These are phyloP conservation scores for Linnemannia schmuckeri DNA, from an alignment of 192 early-diverging fungal species.

Conservation along the genomic window DNA sequence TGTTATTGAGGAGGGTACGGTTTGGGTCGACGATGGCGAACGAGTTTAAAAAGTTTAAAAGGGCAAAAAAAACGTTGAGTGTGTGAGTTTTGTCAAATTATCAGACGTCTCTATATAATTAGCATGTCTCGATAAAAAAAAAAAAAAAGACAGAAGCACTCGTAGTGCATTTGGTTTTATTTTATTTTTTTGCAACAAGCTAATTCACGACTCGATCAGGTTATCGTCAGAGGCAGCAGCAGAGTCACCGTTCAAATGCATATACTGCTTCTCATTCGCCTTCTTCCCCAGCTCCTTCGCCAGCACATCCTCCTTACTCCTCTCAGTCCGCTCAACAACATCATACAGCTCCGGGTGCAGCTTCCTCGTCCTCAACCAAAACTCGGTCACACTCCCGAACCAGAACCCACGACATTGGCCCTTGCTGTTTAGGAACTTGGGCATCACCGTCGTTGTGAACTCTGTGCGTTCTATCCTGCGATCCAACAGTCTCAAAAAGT, in stretches of 20 bases:
- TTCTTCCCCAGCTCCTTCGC: background rate
- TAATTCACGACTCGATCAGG: background rate
- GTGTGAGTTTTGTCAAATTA: too few relatives aligned
- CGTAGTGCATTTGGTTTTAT: too few relatives aligned
- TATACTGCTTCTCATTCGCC: background rate
- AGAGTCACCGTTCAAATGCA: background rate
- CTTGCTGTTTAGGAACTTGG: constrained; percentile 35
- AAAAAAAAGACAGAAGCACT: too few relatives aligned
- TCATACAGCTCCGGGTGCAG: constrained; percentile 33
- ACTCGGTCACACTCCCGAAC: constrained; percentile 43
- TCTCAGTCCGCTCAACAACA: background rate
- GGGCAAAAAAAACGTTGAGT: too few relatives aligned
- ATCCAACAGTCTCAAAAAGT: constrained; percentile 32
- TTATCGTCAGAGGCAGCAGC: background rate
- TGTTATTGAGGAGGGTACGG: too few relatives aligned
- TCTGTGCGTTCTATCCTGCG: constrained; percentile 20
- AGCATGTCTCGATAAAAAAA: too few relatives aligned
- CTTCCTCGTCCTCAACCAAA: constrained; percentile 35
- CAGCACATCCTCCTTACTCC: background rate
- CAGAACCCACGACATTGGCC: constrained; percentile 48
- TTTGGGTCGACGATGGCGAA: too few relatives aligned
- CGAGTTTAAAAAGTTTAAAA: too few relatives aligned
- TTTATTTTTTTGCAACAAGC: too few relatives aligned
- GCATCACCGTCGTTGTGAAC: constrained; percentile 36
- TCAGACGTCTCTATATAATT: too few relatives aligned